Conservation (phyloP, 257 asterid species). For the Penstemon davidsonii region DNA sequence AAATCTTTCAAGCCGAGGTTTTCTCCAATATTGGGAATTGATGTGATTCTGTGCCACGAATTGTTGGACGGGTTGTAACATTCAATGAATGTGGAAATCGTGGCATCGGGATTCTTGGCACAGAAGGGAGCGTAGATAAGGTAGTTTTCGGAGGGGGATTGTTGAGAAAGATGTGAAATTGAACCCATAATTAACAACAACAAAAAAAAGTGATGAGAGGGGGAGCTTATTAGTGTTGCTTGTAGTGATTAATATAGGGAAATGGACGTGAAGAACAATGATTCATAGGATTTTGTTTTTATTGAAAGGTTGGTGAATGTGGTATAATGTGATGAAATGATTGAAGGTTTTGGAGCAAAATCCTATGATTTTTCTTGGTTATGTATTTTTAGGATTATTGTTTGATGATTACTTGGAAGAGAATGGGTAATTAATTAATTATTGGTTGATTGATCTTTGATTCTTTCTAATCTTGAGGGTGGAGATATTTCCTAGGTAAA, state of each 20-base stretch:
- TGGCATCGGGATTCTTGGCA: slow-evolving; percentile 23
- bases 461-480: no score
- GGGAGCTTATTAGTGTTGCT: slow-evolving; percentile 33
- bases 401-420: no score
- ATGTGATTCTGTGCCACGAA: slow-evolving; percentile 45
- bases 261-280: slow-evolving; percentile 28
- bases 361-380: slow-evolving; percentile 42
- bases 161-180: slow-evolving; percentile 21
- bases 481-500: no score
- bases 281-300: neutral
- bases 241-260: slow-evolving; percentile 19
- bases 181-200: slow-evolving; percentile 40
- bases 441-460: no score
- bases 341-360: slow-evolving; percentile 24
- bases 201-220: neutral
- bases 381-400: no score
- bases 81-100: slow-evolving; percentile 45
- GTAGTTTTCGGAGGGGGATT: slow-evolving; percentile 23
- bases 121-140: slow-evolving; percentile 48
- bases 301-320: neutral
- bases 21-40: slow-evolving; percentile 39
- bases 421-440: no score
- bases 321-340: no score
- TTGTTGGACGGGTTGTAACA: slow-evolving; percentile 47
- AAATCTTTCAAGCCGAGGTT: slow-evolving; percentile 53